Base-by-base conservation (phyloP, 2,329 filamentous ascomycete genomes). In the Neoarthrinium moseri region DNA sequence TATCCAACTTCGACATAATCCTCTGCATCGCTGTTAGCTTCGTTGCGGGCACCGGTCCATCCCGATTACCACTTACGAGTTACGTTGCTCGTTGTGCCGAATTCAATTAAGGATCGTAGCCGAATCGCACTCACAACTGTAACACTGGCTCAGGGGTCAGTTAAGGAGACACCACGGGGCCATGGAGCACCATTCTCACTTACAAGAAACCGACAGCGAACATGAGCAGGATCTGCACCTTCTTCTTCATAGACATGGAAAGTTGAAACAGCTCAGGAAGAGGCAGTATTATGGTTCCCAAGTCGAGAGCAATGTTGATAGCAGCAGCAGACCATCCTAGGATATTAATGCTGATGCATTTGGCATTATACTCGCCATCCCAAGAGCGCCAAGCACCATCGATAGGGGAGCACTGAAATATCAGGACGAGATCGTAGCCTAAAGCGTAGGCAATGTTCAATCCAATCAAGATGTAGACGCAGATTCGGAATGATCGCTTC, bases 121-220 rank as follows among this genome's bases (percentile, higher is more conserved):
- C 61, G 59, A 23, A 62, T 48, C 29, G 59, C 54, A 41, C 56
- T 63, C 49, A 63, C 60, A 11, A 62, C 44, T 4, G 59, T 60
- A 43, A 60, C 61, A 29, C 57, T 60, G n/a, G n/a, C n/a, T n/a
- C n/a, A n/a, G n/a, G n/a, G n/a, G n/a, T n/a, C n/a, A n/a, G n/a
- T n/a, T n/a, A n/a, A 56, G 47, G 17, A 40, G 5, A 27, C 41
- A 29, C 20, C 18, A 26, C 17, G 7, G 4, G 3, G 17, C 20
- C 2, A 11, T 6, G 26, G 15, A 11, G n/a, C n/a, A n/a, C n/a
- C 20, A 12, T 11, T 10, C 6, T 13, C 30, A 48, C 59, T 45
- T 45, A 62, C 60, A 64, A 63, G 48, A 65, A 61, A 26, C 63
- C 63, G 11, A 66, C 54, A 44, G 57, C 56, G 50, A 66, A 66